Evolutionary conservation across 1,284 basidiomycete genomes (phyloP).

Genomic region (Microbotryomycetes sp.): DNA sequence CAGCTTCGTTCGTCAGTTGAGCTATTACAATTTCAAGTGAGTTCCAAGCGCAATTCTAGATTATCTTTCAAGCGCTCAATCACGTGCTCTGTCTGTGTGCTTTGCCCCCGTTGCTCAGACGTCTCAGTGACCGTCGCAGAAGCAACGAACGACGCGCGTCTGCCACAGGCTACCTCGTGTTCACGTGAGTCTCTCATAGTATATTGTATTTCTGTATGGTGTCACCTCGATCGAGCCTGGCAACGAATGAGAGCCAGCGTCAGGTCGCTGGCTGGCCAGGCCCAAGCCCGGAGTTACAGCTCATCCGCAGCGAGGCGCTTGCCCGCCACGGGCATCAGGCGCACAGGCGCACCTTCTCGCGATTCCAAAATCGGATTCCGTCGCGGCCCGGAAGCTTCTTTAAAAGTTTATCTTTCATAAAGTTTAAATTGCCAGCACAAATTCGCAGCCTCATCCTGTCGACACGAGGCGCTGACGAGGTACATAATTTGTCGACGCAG

Average conservation of each 20-base stretch:
- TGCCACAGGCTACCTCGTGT: conserved; percentile 19
- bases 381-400: neutral
- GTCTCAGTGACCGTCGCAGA: conserved; percentile 26
- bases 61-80: neutral
- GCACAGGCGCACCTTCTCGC: too few species aligned
- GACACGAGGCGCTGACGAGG: too few species aligned
- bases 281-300: too few species aligned
- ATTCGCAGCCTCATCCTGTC: neutral
- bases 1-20: conserved; percentile 26
- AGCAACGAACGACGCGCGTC: conserved; percentile 14
- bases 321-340: too few species aligned
- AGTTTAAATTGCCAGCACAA: neutral
- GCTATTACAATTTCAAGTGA: conserved; percentile 26
- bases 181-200: conserved; percentile 26
- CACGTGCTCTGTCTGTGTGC: neutral
- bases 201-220: too few species aligned
- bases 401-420: neutral
- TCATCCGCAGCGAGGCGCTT: too few species aligned
- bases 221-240: too few species aligned
- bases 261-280: too few species aligned
- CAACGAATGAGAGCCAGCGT: too few species aligned
- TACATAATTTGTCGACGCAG: conserved; percentile 5
- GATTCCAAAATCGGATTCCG: too few species aligned
- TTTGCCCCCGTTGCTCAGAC: conserved; percentile 1
- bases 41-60: neutral